Percentiles rank a stretch among this genome's conserved stretches.
Conservation (phyloP, 768 basidiomycete genomes). For the Boletales sp. region DNA sequence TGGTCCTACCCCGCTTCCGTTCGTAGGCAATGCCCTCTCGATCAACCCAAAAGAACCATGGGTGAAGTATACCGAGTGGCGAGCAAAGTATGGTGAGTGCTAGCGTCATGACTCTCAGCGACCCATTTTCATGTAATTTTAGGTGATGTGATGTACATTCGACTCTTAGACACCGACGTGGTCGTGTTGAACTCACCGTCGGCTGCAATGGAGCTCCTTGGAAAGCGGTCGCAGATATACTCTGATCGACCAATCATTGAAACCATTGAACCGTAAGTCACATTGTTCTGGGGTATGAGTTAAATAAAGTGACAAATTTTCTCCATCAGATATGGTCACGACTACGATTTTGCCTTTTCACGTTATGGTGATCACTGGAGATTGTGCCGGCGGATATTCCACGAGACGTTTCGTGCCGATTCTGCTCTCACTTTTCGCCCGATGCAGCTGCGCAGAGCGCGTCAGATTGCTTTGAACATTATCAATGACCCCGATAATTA, state of each 20-base stretch:
- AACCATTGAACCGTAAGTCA: slow-evolving; percentile 4
- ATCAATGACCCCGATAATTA: neutral
- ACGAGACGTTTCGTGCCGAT: slow-evolving; percentile 1
- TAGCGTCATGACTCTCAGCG: neutral
- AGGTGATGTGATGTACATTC: slow-evolving; percentile 45
- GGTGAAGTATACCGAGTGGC: neutral
- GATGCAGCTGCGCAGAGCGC: slow-evolving; percentile 4
- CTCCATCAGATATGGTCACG: slow-evolving; percentile 4
- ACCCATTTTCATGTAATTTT: neutral
- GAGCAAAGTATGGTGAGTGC: slow-evolving; percentile 5
- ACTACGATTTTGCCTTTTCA: slow-evolving; percentile 1
- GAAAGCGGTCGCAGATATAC: slow-evolving; percentile 42
- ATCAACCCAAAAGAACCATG: neutral
- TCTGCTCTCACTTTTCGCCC: neutral
- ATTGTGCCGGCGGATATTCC: slow-evolving; percentile 1
- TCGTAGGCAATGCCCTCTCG: neutral
- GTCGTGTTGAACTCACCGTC: slow-evolving; percentile 43
- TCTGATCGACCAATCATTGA: slow-evolving; percentile 43
- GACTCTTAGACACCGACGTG: slow-evolving; percentile 40
- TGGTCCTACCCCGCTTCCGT: slow-evolving; percentile 7
- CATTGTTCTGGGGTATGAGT: too few species aligned
- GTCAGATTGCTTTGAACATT: neutral
- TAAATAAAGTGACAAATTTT: neutral
- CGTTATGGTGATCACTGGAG: neutral
- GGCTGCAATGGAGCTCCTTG: slow-evolving; percentile 42